Evolutionary conservation across 345 rosid species (phyloP), one percentile per base, ranked within the genome.

Genomic region (Pistacia atlantica): DNA sequence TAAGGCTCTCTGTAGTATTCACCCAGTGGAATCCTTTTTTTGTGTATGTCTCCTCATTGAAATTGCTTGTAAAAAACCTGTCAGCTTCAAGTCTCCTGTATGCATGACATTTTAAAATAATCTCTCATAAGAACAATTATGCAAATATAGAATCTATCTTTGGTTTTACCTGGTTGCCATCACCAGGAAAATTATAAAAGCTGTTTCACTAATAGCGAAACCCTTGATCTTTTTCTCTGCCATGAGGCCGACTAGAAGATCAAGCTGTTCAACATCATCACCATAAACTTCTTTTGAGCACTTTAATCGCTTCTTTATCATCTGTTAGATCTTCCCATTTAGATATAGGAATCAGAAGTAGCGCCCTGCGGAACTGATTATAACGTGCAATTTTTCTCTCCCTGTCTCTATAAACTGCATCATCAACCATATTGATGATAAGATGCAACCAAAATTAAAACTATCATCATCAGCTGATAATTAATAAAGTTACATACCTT

Each of bases 251-350:
- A 87, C 89, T 0, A 82, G 77, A 60, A 84, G 79, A 71, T 90
- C 94, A 18, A 88, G 81, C 58, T 82, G 80, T 33, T 88, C 94
- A 8, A 90, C 86, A 52, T 86, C 82, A 69, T 79, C 79, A 58
- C 72, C 87, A 52, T 90, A 88, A 66, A 88, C 92, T 5, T 90
- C 86, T 2, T 2, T 49, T 33, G 7, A 90, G 83, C 11, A 61
- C 60, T 71, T 81, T 48, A 35, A 87, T 83, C 0, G 83, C 87
- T 57, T 84, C 85, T 12, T 81, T 38, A 16, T 90, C 87, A 25
- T 84, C 87, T 1, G 94, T 90, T 31, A 90, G 75, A 80, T 90
- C 92, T 83, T 89, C 87, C 92, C 91, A 90, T 67, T 83, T 86
- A 0, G 75, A 79, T 31, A 89, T 89, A 0, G 94, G 91, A 42